Evolutionary conservation across 1,284 basidiomycete species (phyloP), one percentile per base, ranked within the genome.

Genomic region (Rugiboletus extremiorientalis): DNA sequence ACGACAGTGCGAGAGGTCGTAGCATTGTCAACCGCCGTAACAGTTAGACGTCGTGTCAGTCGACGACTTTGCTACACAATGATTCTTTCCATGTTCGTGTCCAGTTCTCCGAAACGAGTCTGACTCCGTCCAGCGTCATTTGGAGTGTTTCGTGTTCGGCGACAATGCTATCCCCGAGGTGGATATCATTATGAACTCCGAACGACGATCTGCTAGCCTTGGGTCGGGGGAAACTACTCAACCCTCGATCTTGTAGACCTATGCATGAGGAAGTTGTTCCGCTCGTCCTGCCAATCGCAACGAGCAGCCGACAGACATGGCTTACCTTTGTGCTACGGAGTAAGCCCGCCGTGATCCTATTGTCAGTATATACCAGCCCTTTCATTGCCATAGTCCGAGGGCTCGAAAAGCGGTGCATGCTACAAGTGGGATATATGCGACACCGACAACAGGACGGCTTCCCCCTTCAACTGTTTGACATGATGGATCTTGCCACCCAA

Each of bases 181-280:
- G 44, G 38, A 18, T 16, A 16, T 18, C 16, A 45, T n/a, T n/a
- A n/a, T n/a, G n/a, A 28, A 43, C 12, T 28, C 14, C 6, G 15
- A 14, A 14, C 9, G 22, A 40, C 23, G 22, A 15, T 27, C 25
- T 5, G 18, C 18, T 12, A 14, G 42, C 42, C 25, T 20, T 28
- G 25, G 18, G 22, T n/a, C n/a, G n/a, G n/a, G n/a, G n/a, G n/a
- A n/a, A n/a, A n/a, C n/a, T n/a, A n/a, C n/a, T n/a, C n/a, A n/a
- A n/a, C n/a, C n/a, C n/a, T n/a, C n/a, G n/a, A n/a, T n/a, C 78
- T 75, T 97, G 91, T 23, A 97, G 82, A 61, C 91, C 89, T 84
- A 55, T 30, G 45, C 34, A 9, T 7, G 25, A 31, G 34, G 18
- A 2, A 20, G 28, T 30, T 37, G 48, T 43, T n/a, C n/a, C n/a